Conservation (phyloP, 805 yeast species). For the Lachancea fermentati region DNA sequence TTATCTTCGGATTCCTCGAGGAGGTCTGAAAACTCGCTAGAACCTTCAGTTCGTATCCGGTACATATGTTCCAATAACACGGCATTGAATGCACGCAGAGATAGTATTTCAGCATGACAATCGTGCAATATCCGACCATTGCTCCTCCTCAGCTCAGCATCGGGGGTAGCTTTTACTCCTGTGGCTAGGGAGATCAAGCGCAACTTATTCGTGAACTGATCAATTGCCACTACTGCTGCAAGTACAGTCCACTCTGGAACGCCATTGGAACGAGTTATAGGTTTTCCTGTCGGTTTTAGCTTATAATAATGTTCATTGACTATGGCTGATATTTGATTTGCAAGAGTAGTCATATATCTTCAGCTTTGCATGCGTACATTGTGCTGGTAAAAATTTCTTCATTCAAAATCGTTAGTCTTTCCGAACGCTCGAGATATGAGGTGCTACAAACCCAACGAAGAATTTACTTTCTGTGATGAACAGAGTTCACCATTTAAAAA, state of each 20-base stretch:
- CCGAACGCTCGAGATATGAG: no score
- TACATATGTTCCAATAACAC: constrained; percentile 46
- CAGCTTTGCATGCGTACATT: no score
- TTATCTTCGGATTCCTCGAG: constrained; percentile 2
- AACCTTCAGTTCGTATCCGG: background rate
- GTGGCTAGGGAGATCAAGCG: constrained; percentile 54
- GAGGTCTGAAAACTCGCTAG: constrained; percentile 9
- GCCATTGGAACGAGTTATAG: constrained; percentile 56
- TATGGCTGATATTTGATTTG: constrained; percentile 15
- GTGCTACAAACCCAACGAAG: no score
- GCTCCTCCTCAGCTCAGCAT: constrained; percentile 35
- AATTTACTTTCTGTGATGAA: no score
- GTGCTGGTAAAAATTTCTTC: no score
- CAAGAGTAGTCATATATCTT: constrained; percentile 6
- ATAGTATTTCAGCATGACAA: constrained; percentile 82
- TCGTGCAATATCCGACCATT: constrained; percentile 74
- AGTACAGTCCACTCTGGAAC: constrained; percentile 77
- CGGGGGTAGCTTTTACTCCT: constrained; percentile 78
- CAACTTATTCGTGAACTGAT: constrained; percentile 20
- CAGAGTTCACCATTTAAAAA: no score
- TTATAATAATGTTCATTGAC: constrained; percentile 28
- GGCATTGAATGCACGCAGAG: constrained; percentile 64
- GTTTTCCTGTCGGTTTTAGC: constrained; percentile 46
- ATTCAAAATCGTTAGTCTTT: no score
- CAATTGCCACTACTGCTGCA: constrained; percentile 58